phyloP scores from a whole-genome alignment of 345 rosid genomes.

The Litchi chinensis region DNA sequence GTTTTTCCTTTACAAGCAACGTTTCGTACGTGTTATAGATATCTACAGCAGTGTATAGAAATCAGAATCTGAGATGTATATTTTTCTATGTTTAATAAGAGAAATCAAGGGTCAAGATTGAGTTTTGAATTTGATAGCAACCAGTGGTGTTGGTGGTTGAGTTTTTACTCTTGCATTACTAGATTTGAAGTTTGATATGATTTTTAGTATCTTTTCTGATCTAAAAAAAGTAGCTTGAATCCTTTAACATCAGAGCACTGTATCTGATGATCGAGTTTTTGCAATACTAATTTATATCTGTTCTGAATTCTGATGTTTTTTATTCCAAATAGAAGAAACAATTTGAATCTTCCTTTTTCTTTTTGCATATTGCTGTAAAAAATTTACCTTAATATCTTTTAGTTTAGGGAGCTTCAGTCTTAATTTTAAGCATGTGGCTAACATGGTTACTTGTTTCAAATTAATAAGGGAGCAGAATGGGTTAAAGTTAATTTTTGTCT shows the following conservation, averaged over 20 bases:
- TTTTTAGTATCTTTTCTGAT: not conserved
- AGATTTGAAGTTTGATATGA: not conserved
- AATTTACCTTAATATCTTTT: not conserved
- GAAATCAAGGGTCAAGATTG: not conserved
- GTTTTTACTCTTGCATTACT: not conserved
- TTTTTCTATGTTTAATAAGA: not conserved
- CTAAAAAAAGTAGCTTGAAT: too few relatives aligned
- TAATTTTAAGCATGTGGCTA: constrained; percentile 20
- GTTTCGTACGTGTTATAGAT: too few relatives aligned
- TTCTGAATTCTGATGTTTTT: not conserved
- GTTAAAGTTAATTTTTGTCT: constrained; percentile 16
- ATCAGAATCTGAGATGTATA: not conserved
- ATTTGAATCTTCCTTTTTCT: not conserved
- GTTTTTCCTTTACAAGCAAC: not conserved
- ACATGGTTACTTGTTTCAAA: constrained; percentile 25
- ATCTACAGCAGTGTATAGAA: too few relatives aligned
- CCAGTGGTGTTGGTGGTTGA: not conserved
- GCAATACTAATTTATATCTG: not conserved
- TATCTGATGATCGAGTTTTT: constrained; percentile 1
- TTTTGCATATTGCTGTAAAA: not conserved
- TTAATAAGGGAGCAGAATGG: constrained; percentile 62
- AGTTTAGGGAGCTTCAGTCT: not conserved
- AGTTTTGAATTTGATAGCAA: not conserved
- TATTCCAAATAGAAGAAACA: not conserved
- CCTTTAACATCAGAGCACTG: too few relatives aligned